Conservation (phyloP, 2,329 filamentous ascomycete genomes). For the Botryotinia convoluta region DNA sequence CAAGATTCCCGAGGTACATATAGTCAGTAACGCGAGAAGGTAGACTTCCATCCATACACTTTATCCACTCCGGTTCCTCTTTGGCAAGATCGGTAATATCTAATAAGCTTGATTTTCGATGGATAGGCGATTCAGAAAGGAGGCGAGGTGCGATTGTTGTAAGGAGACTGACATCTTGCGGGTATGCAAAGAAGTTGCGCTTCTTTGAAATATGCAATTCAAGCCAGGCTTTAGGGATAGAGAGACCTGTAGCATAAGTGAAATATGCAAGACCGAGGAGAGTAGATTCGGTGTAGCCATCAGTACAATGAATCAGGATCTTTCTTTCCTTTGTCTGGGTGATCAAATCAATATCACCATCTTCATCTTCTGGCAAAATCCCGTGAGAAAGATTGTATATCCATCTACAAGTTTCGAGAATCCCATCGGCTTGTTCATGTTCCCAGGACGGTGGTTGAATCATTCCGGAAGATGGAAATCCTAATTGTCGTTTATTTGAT, state of each 20-base stretch:
- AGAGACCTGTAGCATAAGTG: constrained; percentile 82
- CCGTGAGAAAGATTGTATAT: constrained; percentile 64
- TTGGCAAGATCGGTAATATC: constrained; percentile 53
- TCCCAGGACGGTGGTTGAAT: constrained; percentile 83
- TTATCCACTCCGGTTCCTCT: constrained; percentile 75
- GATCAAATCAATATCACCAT: constrained; percentile 56
- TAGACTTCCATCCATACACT: constrained; percentile 81
- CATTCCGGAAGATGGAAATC: constrained; percentile 94
- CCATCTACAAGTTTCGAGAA: constrained; percentile 86
- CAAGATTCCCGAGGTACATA: constrained; percentile 93
- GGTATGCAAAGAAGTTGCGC: constrained; percentile 96
- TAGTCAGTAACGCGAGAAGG: constrained; percentile 88
- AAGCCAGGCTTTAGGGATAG: constrained; percentile 84
- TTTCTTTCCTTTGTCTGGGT: constrained; percentile 47
- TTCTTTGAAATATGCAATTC: constrained; percentile 74
- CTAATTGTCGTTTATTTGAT: constrained; percentile 45
- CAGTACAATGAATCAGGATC: constrained; percentile 87
- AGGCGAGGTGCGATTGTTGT: constrained; percentile 72
- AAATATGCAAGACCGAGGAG: constrained; percentile 87
- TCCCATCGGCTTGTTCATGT: constrained; percentile 76
- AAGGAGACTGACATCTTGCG: constrained; percentile 82
- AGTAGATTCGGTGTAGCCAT: constrained; percentile 94
- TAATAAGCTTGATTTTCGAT: constrained; percentile 48
- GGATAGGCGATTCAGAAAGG: constrained; percentile 64
- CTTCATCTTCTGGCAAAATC: constrained; percentile 40